Conservation (phyloP, 257 asterid species). For the Petunia secreta region DNA sequence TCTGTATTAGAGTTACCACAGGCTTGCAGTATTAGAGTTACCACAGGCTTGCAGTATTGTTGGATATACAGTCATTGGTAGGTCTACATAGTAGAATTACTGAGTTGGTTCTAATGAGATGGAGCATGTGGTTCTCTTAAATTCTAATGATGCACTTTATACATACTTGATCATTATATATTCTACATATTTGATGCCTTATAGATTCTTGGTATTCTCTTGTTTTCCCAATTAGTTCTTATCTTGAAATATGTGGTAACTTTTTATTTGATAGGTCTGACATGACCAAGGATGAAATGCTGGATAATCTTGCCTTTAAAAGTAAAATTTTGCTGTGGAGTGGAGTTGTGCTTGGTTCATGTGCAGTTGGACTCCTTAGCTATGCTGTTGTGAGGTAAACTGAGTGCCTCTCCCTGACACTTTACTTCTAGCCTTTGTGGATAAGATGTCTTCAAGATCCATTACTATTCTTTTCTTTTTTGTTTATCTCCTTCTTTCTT, state of each 20-base stretch:
- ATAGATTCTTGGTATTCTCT: slow-evolving; percentile 3
- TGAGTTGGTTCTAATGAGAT: not conserved
- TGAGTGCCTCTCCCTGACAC: not conserved
- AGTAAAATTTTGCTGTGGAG: slow-evolving; percentile 67
- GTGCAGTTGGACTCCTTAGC: slow-evolving; percentile 76
- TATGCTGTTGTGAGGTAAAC: slow-evolving; percentile 78
- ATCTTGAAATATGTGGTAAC: slow-evolving; percentile 29
- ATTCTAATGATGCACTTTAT: not conserved
- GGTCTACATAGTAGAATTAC: not conserved
- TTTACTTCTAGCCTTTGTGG: slow-evolving; percentile 9
- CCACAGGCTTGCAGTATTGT: not conserved
- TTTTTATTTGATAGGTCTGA: slow-evolving; percentile 57
- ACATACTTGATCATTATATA: not conserved
- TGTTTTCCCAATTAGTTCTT: slow-evolving; percentile 5
- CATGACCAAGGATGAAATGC: slow-evolving; percentile 71
- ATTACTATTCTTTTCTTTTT: not conserved
- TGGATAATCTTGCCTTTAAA: slow-evolving; percentile 71
- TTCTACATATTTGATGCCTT: slow-evolving; percentile 24
- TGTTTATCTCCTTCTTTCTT: not conserved
- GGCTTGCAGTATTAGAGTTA: not conserved
- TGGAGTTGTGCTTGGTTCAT: slow-evolving; percentile 70
- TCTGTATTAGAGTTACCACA: not conserved
- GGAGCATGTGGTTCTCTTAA: slow-evolving; percentile 15
- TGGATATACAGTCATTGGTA: not conserved
- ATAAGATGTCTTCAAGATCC: not conserved